These are phyloP conservation scores for Caryopteris hybrid DNA, from an alignment of 305 asterid genomes.

Conservation along the genomic window DNA sequence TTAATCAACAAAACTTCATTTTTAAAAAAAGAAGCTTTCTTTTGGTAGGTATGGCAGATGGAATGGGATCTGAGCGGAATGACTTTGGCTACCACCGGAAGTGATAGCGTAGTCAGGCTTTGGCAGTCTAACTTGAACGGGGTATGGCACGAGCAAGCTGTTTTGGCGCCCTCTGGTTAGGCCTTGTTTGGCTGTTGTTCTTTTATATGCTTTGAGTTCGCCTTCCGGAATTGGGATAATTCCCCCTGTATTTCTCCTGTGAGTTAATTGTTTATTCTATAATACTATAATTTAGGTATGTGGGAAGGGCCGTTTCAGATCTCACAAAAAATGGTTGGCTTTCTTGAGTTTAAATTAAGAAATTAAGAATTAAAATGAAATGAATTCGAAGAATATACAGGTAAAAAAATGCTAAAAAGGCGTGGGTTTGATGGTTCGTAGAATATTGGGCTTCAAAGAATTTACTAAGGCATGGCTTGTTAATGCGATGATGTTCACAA, in stretches of 20 bases:
- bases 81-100: conserved; percentile 81
- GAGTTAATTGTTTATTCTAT: neutral
- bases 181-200: neutral
- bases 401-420: too few species aligned
- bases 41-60: conserved; percentile 75
- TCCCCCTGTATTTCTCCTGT: neutral
- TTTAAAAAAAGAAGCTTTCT: too few species aligned
- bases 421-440: too few species aligned
- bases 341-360: neutral
- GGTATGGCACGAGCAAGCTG: conserved; percentile 75
- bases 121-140: conserved; percentile 89
- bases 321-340: neutral
- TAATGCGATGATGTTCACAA: too few species aligned
- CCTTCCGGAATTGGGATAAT: neutral
- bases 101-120: conserved; percentile 67
- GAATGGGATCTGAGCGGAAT: conserved; percentile 98
- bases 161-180: conserved; percentile 49
- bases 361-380: neutral
- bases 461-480: too few species aligned
- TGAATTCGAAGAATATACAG: neutral
- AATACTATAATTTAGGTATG: neutral
- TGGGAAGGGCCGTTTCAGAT: neutral
- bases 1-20: too few species aligned
- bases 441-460: too few species aligned
- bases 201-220: neutral